phyloP scores from a whole-genome alignment of 495 filamentous ascomycete genomes.

The Hypoxylon fragiforme region DNA sequence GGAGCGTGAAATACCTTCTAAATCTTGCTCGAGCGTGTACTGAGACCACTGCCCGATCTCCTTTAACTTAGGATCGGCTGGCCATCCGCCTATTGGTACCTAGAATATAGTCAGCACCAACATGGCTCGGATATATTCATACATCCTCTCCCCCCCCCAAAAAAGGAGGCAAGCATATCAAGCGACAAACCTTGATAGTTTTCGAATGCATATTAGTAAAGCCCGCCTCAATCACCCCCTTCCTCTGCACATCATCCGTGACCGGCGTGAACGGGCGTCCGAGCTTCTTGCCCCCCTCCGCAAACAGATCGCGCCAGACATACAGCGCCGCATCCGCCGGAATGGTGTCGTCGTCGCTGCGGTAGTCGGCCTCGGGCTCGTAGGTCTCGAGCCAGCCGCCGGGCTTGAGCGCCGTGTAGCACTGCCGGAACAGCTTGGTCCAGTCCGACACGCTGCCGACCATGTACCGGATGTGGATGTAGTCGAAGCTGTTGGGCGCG shows the following conservation, averaged over 20 bases:
- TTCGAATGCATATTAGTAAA: conserved; percentile 33
- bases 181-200: conserved; percentile 39
- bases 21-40: conserved; percentile 30
- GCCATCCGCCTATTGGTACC: conserved; percentile 51
- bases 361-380: conserved; percentile 33
- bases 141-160: no score
- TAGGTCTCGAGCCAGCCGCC: conserved; percentile 44
- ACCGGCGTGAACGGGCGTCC: conserved; percentile 28
- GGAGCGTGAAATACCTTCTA: conserved; percentile 29
- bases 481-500: conserved; percentile 53
- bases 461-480: conserved; percentile 59
- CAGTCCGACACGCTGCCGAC: conserved; percentile 56
- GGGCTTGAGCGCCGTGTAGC: conserved; percentile 42
- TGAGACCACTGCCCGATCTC: conserved; percentile 48
- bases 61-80: conserved; percentile 48
- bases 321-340: conserved; percentile 25
- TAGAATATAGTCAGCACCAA: conserved; percentile 14
- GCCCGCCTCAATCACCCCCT: conserved; percentile 34
- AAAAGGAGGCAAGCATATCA: conserved; percentile 48
- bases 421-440: conserved; percentile 46
- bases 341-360: conserved; percentile 36
- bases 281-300: conserved; percentile 34
- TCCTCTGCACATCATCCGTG: conserved; percentile 18
- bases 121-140: no score
- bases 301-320: conserved; percentile 31